phyloP scores from a whole-genome alignment of 306 rosid species.

The cucumber (Cucumis sativus) region DNA sequence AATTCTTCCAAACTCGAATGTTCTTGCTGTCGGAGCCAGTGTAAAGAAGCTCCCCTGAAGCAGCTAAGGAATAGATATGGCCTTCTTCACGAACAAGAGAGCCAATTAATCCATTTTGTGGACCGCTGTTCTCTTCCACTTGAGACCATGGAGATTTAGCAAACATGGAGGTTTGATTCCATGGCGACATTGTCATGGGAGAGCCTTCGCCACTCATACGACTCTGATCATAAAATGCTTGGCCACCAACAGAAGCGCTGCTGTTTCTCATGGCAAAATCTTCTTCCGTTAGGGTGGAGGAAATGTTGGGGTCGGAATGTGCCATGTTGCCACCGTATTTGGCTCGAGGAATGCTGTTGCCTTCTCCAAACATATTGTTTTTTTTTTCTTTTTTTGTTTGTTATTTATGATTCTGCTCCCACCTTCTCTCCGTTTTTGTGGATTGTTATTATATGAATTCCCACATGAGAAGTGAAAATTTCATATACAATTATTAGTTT shows the following conservation, averaged over 20 bases:
- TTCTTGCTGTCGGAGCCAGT: slow-evolving; percentile 95
- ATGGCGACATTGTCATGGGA: slow-evolving; percentile 69
- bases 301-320: slow-evolving; percentile 14
- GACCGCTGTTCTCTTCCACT: slow-evolving; percentile 7
- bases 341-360: slow-evolving; percentile 7
- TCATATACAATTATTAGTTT: background rate
- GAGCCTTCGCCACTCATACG: slow-evolving; percentile 52
- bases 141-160: slow-evolving; percentile 24
- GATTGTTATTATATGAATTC: background rate
- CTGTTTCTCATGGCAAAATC: slow-evolving; percentile 8
- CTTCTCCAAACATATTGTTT: background rate
- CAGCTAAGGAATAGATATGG: slow-evolving; percentile 77
- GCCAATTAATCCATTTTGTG: slow-evolving; percentile 32
- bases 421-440: background rate
- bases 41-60: slow-evolving; percentile 53
- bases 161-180: slow-evolving; percentile 47
- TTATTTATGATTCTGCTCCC: background rate
- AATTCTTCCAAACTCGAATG: slow-evolving; percentile 88
- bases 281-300: background rate
- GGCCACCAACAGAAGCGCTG: slow-evolving; percentile 4
- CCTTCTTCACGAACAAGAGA: slow-evolving; percentile 76
- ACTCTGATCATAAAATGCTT: background rate
- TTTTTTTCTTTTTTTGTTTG: background rate
- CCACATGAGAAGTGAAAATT: background rate
- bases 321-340: slow-evolving; percentile 8